Base-by-base conservation (phyloP, 2,329 filamentous ascomycete genomes). In the Claviceps sp. region DNA sequence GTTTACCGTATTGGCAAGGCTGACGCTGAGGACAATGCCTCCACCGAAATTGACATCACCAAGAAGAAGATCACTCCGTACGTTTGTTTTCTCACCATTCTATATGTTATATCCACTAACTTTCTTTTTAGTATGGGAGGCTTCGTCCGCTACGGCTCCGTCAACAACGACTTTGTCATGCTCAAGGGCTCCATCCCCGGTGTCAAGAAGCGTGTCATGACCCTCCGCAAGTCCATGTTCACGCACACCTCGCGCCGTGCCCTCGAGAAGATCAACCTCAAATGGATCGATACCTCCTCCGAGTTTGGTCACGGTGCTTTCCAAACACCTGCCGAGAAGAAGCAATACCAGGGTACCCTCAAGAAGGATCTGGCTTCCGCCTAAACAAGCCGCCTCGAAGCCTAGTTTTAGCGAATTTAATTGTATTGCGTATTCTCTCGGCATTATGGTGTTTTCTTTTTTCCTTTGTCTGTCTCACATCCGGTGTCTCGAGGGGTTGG, bases 61-160 rank as follows among this genome's bases (percentile, higher is more conserved):
- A 96, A 96, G 86, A 98, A 98, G 87, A 84, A 81, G 72, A 98
- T 98, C 75, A 97, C 91, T 72, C 91, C 91, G 91, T 97, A 93
- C 72, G 91, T 54, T 51, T 13, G 37, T 13, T 11, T 38, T 34
- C 14, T 5, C 4, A 24, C n/a, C 16, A 9, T 46, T 38, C 50
- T 41, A 3, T 41, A 8, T 5, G 18, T 8, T 0, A 48, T 13
- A 7, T 20, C 1, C 8, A 13, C n/a, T 20, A 57, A 68, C 72
- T 72, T 59, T 26, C 1, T 14, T 46, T 40, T 57, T 62, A 97
- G 91, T 70, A 81, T 98, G 71, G 93, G 93, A 86, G 93, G 93
- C 67, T 98, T 98, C 79, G 93, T 98, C 73, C 88, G 88, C 73
- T 98, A 98, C 71, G 93, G 93, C 78, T 87, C 95, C 79, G 83